These are phyloP conservation scores for Curvularia spicifera DNA, from an alignment of 2,329 filamentous ascomycete species.

Conservation along the genomic window DNA sequence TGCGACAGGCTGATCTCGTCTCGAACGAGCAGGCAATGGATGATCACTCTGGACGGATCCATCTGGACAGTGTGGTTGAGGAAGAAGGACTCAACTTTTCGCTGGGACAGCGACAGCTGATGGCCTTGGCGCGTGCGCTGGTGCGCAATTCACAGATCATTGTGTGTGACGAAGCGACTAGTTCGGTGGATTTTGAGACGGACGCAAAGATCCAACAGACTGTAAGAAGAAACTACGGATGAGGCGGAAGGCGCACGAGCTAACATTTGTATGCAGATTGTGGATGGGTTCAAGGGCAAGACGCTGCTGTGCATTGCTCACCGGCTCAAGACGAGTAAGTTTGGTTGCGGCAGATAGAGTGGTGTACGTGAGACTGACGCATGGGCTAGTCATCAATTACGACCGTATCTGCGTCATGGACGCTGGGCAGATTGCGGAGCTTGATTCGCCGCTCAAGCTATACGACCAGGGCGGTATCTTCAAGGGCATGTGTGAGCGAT, in stretches of 20 bases:
- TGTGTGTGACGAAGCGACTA: conserved; percentile 93
- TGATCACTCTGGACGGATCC: conserved; percentile 66
- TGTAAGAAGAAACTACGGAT: conserved; percentile 62
- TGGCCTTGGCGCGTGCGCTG: conserved; percentile 89
- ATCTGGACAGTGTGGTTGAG: conserved; percentile 84
- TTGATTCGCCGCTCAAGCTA: conserved; percentile 76
- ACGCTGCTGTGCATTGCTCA: conserved; percentile 94
- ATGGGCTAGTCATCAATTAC: conserved; percentile 75
- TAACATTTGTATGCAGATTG: conserved; percentile 78
- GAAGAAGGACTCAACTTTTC: conserved; percentile 97
- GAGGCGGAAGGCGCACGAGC: not conserved
- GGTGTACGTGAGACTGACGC: not conserved
- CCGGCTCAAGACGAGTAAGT: conserved; percentile 71
- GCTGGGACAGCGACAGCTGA: conserved; percentile 74
- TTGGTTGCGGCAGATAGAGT: not conserved
- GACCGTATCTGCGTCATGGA: conserved; percentile 99
- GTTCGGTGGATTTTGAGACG: conserved; percentile 72
- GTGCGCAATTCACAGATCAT: conserved; percentile 90
- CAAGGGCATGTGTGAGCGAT: conserved; percentile 85
- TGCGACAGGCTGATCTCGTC: conserved; percentile 78
- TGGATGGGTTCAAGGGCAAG: conserved; percentile 80
- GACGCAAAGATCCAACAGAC: conserved; percentile 94
- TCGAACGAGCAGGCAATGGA: conserved; percentile 54
- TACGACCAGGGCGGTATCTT: conserved; percentile 82
- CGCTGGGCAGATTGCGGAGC: conserved; percentile 81